A percentile compares a stretch with the other conserved stretches of the same genome.
These are phyloP conservation scores for Mallotus nudiflorus DNA, from an alignment of 345 rosid genomes.

Conservation along the genomic window DNA sequence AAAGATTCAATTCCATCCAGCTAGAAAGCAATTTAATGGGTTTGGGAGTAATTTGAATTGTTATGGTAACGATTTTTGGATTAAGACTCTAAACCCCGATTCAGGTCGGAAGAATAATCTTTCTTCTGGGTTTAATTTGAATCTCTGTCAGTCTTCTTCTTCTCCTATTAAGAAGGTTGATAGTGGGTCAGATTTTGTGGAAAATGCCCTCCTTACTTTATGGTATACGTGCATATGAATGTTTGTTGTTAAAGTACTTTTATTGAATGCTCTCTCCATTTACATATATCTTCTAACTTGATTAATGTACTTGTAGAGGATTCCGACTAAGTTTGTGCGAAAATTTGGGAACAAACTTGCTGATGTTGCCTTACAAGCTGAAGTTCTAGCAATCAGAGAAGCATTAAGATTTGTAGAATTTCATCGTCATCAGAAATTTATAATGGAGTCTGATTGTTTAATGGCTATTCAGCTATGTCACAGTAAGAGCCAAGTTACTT, in stretches of 20 bases:
- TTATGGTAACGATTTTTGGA: constrained; percentile 49
- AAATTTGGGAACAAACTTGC: constrained; percentile 40
- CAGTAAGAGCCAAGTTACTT: no score
- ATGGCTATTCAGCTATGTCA: no score
- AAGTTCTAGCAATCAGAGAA: no score
- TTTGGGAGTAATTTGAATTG: constrained; percentile 20
- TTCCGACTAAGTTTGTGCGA: constrained; percentile 41
- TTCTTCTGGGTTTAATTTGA: constrained; percentile 10
- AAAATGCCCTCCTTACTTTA: constrained; percentile 50
- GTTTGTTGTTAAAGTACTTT: no score
- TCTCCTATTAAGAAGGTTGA: constrained; percentile 39
- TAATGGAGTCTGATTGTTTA: no score
- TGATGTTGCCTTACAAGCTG: no score
- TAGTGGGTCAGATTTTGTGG: constrained; percentile 48
- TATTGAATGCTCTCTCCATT: neutral
- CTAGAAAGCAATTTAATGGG: constrained; percentile 54
- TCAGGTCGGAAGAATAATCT: constrained; percentile 28
- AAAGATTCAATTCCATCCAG: constrained; percentile 65
- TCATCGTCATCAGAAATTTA: no score
- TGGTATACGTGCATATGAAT: constrained; percentile 12
- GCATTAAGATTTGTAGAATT: no score
- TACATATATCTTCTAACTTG: neutral
- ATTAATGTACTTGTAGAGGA: constrained; percentile 28
- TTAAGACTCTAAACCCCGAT: constrained; percentile 69
- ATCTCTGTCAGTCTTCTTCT: constrained; percentile 2